phyloP scores from a whole-genome alignment of 441 rosid genomes.

The Corymbia citriodora region DNA sequence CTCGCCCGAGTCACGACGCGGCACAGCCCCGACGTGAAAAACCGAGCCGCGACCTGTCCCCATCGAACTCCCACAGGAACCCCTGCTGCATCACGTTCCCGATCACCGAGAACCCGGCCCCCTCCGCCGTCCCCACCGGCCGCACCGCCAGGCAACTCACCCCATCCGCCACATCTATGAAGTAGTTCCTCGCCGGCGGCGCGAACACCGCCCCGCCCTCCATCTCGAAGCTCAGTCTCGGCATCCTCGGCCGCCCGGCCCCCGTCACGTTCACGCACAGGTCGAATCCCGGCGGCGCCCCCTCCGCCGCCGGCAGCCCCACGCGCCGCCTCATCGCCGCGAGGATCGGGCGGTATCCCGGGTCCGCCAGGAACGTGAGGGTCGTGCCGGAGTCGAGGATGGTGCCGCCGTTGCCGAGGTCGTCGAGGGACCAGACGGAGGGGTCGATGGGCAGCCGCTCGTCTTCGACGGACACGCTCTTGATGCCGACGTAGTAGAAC shows the following conservation, averaged over 20 bases:
- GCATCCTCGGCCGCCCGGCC: slow-evolving; percentile 27
- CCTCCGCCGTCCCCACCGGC: slow-evolving; percentile 22
- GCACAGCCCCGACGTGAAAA: slow-evolving; percentile 71
- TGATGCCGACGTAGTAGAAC: slow-evolving; percentile 55
- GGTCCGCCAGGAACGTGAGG: slow-evolving; percentile 38
- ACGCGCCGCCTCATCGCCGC: slow-evolving; percentile 34
- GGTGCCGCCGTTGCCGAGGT: slow-evolving; percentile 73
- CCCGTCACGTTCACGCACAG: slow-evolving; percentile 65
- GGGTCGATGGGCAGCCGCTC: slow-evolving; percentile 46
- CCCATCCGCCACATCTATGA: slow-evolving; percentile 46
- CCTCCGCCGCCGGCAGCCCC: slow-evolving; percentile 28
- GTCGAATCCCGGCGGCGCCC: slow-evolving; percentile 59
- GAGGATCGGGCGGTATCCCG: slow-evolving; percentile 47
- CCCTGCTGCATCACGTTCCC: slow-evolving; percentile 96
- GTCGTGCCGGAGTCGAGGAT: slow-evolving; percentile 83
- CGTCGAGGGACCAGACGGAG: slow-evolving; percentile 65
- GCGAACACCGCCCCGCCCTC: slow-evolving; percentile 38
- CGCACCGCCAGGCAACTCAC: slow-evolving; percentile 66
- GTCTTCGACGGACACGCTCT: slow-evolving; percentile 35
- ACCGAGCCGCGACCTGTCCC: slow-evolving; percentile 60
- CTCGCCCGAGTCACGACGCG: slow-evolving; percentile 15
- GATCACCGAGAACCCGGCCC: slow-evolving; percentile 53
- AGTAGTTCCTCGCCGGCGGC: slow-evolving; percentile 79
- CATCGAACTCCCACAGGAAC: slow-evolving; percentile 69
- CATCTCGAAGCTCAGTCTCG: slow-evolving; percentile 48